These are phyloP conservation scores for Bassia scoparia DNA, from an alignment of 148 eudicot genomes.

Conservation along the genomic window DNA sequence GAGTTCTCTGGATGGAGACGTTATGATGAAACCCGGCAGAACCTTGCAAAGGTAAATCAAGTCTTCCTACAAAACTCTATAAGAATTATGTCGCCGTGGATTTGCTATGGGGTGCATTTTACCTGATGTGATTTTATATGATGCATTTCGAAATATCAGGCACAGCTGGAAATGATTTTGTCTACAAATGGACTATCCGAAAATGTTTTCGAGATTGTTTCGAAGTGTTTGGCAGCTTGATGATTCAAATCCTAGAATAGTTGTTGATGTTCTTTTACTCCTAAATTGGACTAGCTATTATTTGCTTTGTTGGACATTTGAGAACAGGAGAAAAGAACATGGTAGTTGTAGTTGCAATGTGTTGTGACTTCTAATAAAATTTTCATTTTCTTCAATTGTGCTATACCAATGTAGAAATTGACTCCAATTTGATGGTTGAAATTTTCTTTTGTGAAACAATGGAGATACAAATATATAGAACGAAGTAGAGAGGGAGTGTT, in stretches of 20 bases:
- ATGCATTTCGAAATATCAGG: constrained; percentile 40
- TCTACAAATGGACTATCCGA: constrained; percentile 79
- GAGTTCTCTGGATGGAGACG: constrained; percentile 96
- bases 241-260: no score
- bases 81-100: background rate
- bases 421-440: no score
- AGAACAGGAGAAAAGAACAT: background rate
- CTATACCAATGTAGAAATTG: no score
- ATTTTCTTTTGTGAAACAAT: no score
- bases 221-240: constrained; percentile 87
- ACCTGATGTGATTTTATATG: background rate
- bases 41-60: constrained; percentile 66
- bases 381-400: no score
- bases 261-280: background rate
- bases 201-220: constrained; percentile 91
- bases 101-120: background rate
- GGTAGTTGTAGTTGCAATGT: no score
- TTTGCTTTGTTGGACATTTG: background rate
- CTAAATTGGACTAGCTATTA: constrained; percentile 3
- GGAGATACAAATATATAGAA: no score
- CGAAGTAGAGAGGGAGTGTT: background rate
- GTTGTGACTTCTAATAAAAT: no score
- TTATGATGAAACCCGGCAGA: constrained; percentile 77
- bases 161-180: constrained; percentile 85
- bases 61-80: background rate